A percentile compares a stretch with the other conserved stretches of the same genome.
phyloP scores from a whole-genome alignment of 2,329 filamentous ascomycete species.

The Pseudogymnoascus sp. region DNA sequence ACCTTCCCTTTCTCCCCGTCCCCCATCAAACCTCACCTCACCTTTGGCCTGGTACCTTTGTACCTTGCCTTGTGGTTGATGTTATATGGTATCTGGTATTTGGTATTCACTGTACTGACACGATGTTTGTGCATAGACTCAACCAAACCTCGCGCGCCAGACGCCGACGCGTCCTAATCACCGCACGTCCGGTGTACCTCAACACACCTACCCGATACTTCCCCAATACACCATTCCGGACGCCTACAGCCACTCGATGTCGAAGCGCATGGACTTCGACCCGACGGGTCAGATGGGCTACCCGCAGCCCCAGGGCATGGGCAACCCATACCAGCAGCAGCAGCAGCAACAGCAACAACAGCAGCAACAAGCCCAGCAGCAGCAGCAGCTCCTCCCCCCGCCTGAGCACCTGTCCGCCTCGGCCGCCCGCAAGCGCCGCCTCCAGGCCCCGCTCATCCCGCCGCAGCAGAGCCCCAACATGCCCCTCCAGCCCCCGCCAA shows the following conservation, averaged over 20 bases:
- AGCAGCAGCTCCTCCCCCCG: neutral
- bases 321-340: neutral
- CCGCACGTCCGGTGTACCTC: neutral
- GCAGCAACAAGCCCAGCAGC: neutral
- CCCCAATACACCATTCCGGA: neutral
- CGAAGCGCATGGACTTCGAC: conserved; percentile 7
- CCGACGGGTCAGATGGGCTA: conserved; percentile 5
- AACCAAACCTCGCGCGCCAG: conserved; percentile 4
- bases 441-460: conserved; percentile 7
- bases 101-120: neutral
- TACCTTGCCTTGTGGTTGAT: neutral
- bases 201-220: neutral
- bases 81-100: neutral
- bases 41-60: neutral
- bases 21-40: neutral
- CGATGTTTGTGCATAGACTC: neutral
- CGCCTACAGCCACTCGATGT: neutral
- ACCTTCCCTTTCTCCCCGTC: neutral
- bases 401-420: conserved; percentile 9
- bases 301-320: neutral
- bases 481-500: neutral
- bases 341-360: neutral
- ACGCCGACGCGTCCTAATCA: conserved; percentile 3
- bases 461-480: conserved; percentile 1
- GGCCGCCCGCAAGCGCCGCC: conserved; percentile 2